A percentile compares a stretch with the other conserved stretches of the same genome.
Conservation (phyloP, 208 protist genomes). For the Trypanosoma grayi region DNA sequence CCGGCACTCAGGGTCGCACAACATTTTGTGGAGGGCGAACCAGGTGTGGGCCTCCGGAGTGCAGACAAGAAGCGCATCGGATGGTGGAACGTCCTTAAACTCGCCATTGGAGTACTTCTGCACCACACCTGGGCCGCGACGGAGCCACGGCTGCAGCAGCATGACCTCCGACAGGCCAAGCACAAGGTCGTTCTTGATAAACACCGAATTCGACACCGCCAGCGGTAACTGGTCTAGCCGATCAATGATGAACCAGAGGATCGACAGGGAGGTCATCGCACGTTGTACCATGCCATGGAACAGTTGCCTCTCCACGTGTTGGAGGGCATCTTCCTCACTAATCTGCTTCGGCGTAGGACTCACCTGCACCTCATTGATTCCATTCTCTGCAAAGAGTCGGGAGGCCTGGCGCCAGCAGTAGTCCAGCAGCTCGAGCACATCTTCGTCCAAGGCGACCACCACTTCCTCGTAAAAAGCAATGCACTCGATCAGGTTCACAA, state of each 20-base stretch:
- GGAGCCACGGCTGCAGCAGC: slow-evolving; percentile 78
- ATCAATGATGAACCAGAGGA: slow-evolving; percentile 90
- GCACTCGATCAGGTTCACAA: slow-evolving; percentile 89
- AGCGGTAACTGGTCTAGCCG: slow-evolving; percentile 69
- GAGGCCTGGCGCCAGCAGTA: slow-evolving; percentile 88
- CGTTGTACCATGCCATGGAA: slow-evolving; percentile 40
- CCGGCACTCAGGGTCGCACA: slow-evolving; percentile 82
- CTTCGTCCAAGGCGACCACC: slow-evolving; percentile 69
- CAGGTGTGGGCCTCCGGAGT: slow-evolving; percentile 85
- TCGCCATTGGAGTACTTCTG: slow-evolving; percentile 73
- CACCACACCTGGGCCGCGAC: slow-evolving; percentile 30
- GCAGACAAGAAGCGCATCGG: slow-evolving; percentile 76
- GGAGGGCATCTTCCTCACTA: slow-evolving; percentile 16
- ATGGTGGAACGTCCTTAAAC: slow-evolving; percentile 46
- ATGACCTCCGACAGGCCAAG: slow-evolving; percentile 77
- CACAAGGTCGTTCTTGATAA: slow-evolving; percentile 86
- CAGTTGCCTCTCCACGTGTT: slow-evolving; percentile 46
- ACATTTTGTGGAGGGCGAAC: slow-evolving; percentile 88
- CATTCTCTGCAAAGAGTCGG: slow-evolving; percentile 59
- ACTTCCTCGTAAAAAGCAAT: slow-evolving; percentile 87
- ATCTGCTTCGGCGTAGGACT: slow-evolving; percentile 2
- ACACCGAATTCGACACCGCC: slow-evolving; percentile 63
- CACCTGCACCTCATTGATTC: slow-evolving; percentile 32
- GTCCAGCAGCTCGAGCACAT: slow-evolving; percentile 87
- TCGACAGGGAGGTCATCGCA: slow-evolving; percentile 76